Evolutionary conservation across 495 filamentous ascomycete species (phyloP), one percentile per base, ranked within the genome.

Genomic region (Paragyromitra xinjiangensis): DNA sequence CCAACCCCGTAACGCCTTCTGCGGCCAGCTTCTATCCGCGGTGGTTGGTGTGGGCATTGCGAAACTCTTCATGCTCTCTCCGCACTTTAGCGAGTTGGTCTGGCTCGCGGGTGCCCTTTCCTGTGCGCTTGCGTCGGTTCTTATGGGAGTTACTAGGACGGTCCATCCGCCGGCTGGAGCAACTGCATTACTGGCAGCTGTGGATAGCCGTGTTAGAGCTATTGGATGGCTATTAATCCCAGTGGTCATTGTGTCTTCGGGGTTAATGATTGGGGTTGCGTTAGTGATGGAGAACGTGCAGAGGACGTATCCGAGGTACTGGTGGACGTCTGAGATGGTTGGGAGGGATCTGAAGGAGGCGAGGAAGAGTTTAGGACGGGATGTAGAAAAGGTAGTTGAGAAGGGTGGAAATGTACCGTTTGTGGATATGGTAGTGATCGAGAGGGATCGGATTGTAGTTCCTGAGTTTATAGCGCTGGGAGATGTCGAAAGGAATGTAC

Each of bases 161-260:
- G 86, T 94, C 1, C 92, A 98, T 81, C 94, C 94, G 6, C 94
- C 94, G 0, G 94, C 93, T 0, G 94, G 94, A 7, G 94, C 94
- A 2, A 96, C 93, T 0, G 93, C 94, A 0, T 83, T 98, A 1
- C 84, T 97, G 22, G 92, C 92, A 0, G 92, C 91, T 1, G 87
- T 91, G 0, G 88, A 91, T 59, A 79, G 87, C 0, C 83, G 84
- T 0, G 84, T 90, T 0, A 84, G 86, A 16, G 81, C 80, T 0
- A 83, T 97, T 65, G 93, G 92, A 5, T 97, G 93, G 93, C 89
- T 87, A 48, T 83, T 95, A 42, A 83, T 95, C 3, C 87, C 90
- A 0, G 83, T 94, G 6, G 87, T 96, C 44, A 72, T 92, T 73
- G 83, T 95, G 40, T 91, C 89, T 0, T 88, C 87, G 50, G 81